phyloP scores from a whole-genome alignment of 2,329 filamentous ascomycete genomes.

The Chalaropsis ovoidea region DNA sequence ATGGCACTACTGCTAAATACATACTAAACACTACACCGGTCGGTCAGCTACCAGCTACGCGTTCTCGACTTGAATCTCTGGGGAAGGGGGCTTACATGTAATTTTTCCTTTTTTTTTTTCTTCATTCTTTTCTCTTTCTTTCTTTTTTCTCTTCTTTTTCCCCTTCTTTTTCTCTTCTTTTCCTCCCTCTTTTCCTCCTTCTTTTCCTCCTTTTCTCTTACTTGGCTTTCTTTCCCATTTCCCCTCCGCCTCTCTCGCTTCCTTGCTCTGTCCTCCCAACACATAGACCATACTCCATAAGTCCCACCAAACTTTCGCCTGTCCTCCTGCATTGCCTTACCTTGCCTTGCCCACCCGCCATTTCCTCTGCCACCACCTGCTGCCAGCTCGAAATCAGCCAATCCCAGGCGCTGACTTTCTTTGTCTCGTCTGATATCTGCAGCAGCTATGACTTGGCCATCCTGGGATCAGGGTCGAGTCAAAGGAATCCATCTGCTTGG shows the following conservation, averaged over 20 bases:
- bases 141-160: neutral
- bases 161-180: neutral
- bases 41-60: neutral
- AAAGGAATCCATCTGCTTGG: neutral
- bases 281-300: neutral
- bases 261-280: neutral
- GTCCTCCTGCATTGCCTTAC: neutral
- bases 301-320: neutral
- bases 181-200: neutral
- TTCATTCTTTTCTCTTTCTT: constrained; percentile 4
- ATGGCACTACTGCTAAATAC: too few species aligned
- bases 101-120: neutral
- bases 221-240: neutral
- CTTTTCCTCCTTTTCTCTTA: neutral
- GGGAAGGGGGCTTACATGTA: neutral
- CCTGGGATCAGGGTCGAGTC: neutral
- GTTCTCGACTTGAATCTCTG: neutral
- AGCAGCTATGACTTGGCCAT: neutral
- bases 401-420: neutral
- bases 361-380: neutral
- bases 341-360: too few species aligned
- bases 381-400: neutral
- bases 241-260: neutral
- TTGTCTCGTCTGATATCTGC: neutral
- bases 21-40: neutral